Base-by-base conservation (phyloP, 116 monocot species). In the Zostera marina region DNA sequence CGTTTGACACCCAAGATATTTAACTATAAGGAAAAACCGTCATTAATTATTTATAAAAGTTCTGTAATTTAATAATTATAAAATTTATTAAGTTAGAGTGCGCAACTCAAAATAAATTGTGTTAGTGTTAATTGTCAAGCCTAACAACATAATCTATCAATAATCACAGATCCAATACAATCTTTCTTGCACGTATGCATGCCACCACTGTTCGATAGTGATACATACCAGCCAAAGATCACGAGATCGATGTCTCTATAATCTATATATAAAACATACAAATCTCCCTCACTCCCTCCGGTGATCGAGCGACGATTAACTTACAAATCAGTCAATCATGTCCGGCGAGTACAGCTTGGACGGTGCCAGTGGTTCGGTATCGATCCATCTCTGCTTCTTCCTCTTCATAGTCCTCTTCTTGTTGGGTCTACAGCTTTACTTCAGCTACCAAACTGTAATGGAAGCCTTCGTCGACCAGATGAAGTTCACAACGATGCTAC, bases 371-470 rank as follows among this genome's bases (percentile, higher is more conserved):
- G 46, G 74, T 87, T 2, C 46, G 74, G 23, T 49, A 17, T 17
- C 49, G 8, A 15, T 49, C 49, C 87, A 92, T 63, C 76, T 92
- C 2, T 75, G 68, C 57, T 68, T 77, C 74, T 76, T 92, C 69
- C 66, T 92, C 52, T 9, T 62, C 41, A 74, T 76, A 1, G 68
- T 81, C 19, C 58, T 83, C 53, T 17, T 66, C 10, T 64, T 86
- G 68, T 41, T 87, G 16, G 64, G 44, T 46, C 23, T 87, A 2
- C 75, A 81, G 22, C 78, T 75, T 74, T 83, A 87, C 71, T 19
- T 74, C 47, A 74, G 59, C 72, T 87, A 74, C 60, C 81, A 83
- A 56, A 76, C 92, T 1, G 65, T 61, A 11, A 5, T 76, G 20
- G 83, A 84, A 71, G 64, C 69, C 62, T 7, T 86, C 9, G 9